A percentile compares a stretch with the other conserved stretches of the same genome.
Conservation (phyloP, 768 basidiomycete species). For the Lentinula aciculospora region DNA sequence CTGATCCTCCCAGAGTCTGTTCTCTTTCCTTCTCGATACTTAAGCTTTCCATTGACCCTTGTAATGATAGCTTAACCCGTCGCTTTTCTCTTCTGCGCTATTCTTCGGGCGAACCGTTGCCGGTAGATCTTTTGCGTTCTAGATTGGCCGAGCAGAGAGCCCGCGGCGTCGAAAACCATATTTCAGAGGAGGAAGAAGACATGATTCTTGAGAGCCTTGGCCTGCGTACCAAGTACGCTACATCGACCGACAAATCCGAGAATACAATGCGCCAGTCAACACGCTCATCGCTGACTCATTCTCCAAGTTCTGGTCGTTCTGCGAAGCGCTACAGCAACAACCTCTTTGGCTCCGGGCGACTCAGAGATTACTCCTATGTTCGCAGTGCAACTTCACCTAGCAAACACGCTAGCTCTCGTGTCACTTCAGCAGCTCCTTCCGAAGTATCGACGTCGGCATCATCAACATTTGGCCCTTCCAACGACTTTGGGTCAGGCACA, state of each 20-base stretch:
- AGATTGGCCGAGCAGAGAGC: slow-evolving; percentile 75
- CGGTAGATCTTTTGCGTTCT: slow-evolving; percentile 56
- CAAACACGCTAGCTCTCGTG: slow-evolving; percentile 37
- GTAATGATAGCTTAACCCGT: slow-evolving; percentile 60
- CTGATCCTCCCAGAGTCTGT: slow-evolving; percentile 76
- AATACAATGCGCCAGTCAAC: slow-evolving; percentile 27
- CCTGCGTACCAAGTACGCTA: slow-evolving; percentile 29
- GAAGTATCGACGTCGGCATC: slow-evolving; percentile 33
- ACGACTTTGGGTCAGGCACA: slow-evolving; percentile 47
- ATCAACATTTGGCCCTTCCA: slow-evolving; percentile 31
- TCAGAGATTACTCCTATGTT: slow-evolving; percentile 70
- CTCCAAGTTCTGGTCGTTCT: slow-evolving; percentile 41
- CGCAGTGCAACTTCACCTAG: slow-evolving; percentile 45
- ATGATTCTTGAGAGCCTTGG: slow-evolving; percentile 77
- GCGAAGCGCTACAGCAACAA: slow-evolving; percentile 82
- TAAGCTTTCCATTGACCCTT: slow-evolving; percentile 14
- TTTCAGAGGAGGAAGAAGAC: slow-evolving; percentile 80
- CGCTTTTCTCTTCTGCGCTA: slow-evolving; percentile 78
- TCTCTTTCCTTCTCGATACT: slow-evolving; percentile 7
- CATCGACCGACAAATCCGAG: slow-evolving; percentile 21
- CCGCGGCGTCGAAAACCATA: slow-evolving; percentile 58
- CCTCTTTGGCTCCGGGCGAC: slow-evolving; percentile 75
- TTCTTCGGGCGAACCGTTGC: slow-evolving; percentile 58
- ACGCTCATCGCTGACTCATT: slow-evolving; percentile 31
- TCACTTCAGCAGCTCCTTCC: slow-evolving; percentile 46